Percentiles rank a stretch among this genome's conserved stretches.
These are phyloP conservation scores for Pelargonium fulgidum DNA, from an alignment of 441 rosid genomes.

Conservation along the genomic window DNA sequence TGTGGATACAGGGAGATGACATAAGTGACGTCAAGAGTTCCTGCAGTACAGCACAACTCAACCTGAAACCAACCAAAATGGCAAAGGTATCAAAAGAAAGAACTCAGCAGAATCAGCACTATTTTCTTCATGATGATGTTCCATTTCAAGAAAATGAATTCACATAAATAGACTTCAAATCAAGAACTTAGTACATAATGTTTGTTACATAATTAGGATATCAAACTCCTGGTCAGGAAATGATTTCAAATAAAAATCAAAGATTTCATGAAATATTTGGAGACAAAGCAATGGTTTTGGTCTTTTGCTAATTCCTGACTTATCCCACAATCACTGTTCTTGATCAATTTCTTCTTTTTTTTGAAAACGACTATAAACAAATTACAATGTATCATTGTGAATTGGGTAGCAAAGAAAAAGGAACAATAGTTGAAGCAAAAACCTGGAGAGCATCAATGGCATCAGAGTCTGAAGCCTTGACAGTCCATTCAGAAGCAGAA, in stretches of 20 bases:
- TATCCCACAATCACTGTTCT: too few species aligned
- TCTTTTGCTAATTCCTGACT: neutral
- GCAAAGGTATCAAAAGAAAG: neutral
- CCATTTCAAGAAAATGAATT: neutral
- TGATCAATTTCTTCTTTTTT: too few species aligned
- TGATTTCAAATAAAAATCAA: too few species aligned
- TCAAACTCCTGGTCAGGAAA: too few species aligned
- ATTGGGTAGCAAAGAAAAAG: neutral
- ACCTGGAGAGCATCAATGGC: slow-evolving; percentile 96
- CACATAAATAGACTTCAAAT: neutral
- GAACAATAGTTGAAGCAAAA: neutral
- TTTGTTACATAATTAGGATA: neutral
- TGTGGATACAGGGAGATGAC: slow-evolving; percentile 64
- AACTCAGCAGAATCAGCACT: too few species aligned
- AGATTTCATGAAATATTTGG: too few species aligned
- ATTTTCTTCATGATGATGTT: too few species aligned
- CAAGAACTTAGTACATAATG: neutral
- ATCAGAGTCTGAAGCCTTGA: slow-evolving; percentile 75
- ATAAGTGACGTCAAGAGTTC: slow-evolving; percentile 56
- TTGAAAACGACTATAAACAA: too few species aligned
- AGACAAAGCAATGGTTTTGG: neutral
- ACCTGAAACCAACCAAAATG: slow-evolving; percentile 39
- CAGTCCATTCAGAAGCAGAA: slow-evolving; percentile 56
- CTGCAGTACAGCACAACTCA: slow-evolving; percentile 56
- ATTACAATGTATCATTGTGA: neutral